A percentile compares a stretch with the other conserved stretches of the same genome.
Evolutionary conservation across 179 eudicot species (phyloP).

Genomic region (Dionaea muscipula): DNA sequence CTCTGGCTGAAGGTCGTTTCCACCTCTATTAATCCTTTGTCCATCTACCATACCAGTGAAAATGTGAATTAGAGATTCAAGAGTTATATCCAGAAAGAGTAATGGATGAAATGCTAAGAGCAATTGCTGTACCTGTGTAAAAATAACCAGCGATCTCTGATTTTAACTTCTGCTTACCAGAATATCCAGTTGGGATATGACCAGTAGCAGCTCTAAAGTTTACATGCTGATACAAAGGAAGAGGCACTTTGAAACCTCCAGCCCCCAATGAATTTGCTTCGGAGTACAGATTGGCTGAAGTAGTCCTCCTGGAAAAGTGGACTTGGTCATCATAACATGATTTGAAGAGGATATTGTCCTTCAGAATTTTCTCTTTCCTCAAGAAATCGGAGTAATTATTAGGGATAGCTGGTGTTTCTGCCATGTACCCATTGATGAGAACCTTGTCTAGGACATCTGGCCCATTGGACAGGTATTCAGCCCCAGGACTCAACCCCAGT

Average conservation of each 20-base stretch:
- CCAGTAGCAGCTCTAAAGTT: conserved; percentile 13
- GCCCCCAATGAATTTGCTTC: conserved; percentile 11
- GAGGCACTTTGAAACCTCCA: conserved; percentile 18
- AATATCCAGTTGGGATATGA: conserved; percentile 12
- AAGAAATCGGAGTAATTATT: conserved; percentile 11
- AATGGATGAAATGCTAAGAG: not conserved
- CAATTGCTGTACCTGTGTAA: conserved; percentile 11
- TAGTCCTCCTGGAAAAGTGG: conserved; percentile 20
- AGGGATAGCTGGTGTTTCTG: conserved; percentile 14
- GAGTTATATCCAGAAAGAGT: not conserved
- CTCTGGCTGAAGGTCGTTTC: conserved; percentile 16
- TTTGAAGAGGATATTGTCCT: conserved; percentile 9
- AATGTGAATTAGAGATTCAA: not conserved
- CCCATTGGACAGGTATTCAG: conserved; percentile 9
- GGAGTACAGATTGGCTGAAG: conserved; percentile 18
- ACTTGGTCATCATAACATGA: conserved; percentile 12
- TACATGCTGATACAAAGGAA: conserved; percentile 9
- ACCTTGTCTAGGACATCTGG: conserved; percentile 19
- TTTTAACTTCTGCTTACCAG: conserved; percentile 14
- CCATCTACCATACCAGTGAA: conserved; percentile 15
- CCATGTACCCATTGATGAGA: conserved; percentile 14
- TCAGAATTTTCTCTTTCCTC: conserved; percentile 14
- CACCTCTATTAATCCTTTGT: conserved; percentile 16
- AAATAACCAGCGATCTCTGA: conserved; percentile 11
- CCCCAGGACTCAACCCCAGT: conserved; percentile 11